A percentile compares a stretch with the other conserved stretches of the same genome.
Conservation (phyloP, 495 filamentous ascomycete species). For the Gamarada debralockiae region DNA sequence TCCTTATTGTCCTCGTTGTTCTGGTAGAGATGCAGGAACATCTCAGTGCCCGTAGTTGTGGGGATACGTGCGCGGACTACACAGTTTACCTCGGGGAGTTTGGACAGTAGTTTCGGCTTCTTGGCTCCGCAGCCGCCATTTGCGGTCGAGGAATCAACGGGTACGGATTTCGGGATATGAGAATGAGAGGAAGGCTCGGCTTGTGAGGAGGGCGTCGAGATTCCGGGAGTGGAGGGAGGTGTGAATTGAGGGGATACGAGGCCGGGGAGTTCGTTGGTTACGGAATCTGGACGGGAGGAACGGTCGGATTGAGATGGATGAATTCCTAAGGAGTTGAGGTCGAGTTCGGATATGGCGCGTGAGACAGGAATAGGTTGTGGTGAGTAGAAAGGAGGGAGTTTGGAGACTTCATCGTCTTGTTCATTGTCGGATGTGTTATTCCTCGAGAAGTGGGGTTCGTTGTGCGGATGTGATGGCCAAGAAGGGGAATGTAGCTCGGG, state of each 20-base stretch:
- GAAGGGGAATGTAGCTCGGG: conserved; percentile 2
- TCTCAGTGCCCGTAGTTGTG: conserved; percentile 74
- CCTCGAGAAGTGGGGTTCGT: background rate
- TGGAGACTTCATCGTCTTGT: conserved; percentile 13
- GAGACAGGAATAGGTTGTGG: conserved; percentile 34
- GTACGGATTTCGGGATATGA: conserved; percentile 46
- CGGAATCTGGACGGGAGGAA: conserved; percentile 18
- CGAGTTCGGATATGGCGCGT: conserved; percentile 30
- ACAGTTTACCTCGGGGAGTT: conserved; percentile 72
- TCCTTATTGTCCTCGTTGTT: conserved; percentile 94
- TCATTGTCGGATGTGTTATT: background rate
- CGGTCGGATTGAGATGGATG: conserved; percentile 1
- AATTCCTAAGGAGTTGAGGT: conserved; percentile 25
- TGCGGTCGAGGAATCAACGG: conserved; percentile 49
- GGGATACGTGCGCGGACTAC: conserved; percentile 82
- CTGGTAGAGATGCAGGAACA: conserved; percentile 94
- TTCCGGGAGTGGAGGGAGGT: conserved; percentile 72
- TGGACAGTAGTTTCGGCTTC: conserved; percentile 62
- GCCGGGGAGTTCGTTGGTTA: conserved; percentile 39
- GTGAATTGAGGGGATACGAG: conserved; percentile 77
- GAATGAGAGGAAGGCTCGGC: conserved; percentile 4
- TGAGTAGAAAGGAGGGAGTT: conserved; percentile 39
- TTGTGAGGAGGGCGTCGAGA: conserved; percentile 42
- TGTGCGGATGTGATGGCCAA: background rate
- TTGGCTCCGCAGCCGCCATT: conserved; percentile 49